Evolutionary conservation across 768 basidiomycete genomes (phyloP).

Genomic region (Psilocybe cyanescens): DNA sequence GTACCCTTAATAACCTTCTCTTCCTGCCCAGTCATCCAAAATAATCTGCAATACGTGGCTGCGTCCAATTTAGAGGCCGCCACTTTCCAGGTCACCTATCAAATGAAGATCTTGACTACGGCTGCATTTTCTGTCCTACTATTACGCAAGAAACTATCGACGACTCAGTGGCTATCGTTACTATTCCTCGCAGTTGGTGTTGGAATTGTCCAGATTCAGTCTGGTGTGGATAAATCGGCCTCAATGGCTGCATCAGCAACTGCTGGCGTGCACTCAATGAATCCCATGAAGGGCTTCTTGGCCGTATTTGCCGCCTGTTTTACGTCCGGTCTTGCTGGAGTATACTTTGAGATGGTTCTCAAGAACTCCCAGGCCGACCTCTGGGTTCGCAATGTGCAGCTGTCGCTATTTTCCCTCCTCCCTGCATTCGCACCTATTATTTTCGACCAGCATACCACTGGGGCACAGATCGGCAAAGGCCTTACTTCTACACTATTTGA

Average conservation of each 20-base stretch:
- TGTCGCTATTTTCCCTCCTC: conserved; percentile 91
- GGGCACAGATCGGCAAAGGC: conserved; percentile 33
- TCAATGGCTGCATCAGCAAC: conserved; percentile 13
- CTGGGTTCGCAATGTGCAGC: conserved; percentile 96
- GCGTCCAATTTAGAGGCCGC: conserved; percentile 93
- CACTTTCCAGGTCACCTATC: conserved; percentile 96
- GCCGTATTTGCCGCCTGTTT: conserved; percentile 92
- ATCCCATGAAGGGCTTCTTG: conserved; percentile 81
- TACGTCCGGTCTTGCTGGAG: conserved; percentile 94
- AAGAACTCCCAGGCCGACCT: conserved; percentile 89
- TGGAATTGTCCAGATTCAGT: conserved; percentile 86
- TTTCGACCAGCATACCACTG: conserved; percentile 42
- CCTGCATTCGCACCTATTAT: conserved; percentile 85
- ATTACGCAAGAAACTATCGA: conserved; percentile 73
- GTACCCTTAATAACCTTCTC: conserved; percentile 8
- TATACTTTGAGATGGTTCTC: conserved; percentile 98
- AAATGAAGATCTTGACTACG: conserved; percentile 97
- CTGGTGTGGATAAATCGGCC: conserved; percentile 35
- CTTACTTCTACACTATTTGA: conserved; percentile 64
- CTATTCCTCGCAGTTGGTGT: conserved; percentile 88
- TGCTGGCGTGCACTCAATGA: conserved; percentile 61
- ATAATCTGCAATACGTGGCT: conserved; percentile 94
- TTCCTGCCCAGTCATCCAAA: conserved; percentile 74
- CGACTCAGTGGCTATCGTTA: conserved; percentile 84
- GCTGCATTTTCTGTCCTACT: conserved; percentile 87